Conservation (phyloP, 2,329 filamentous ascomycete species). For the Fusarium burgessii region DNA sequence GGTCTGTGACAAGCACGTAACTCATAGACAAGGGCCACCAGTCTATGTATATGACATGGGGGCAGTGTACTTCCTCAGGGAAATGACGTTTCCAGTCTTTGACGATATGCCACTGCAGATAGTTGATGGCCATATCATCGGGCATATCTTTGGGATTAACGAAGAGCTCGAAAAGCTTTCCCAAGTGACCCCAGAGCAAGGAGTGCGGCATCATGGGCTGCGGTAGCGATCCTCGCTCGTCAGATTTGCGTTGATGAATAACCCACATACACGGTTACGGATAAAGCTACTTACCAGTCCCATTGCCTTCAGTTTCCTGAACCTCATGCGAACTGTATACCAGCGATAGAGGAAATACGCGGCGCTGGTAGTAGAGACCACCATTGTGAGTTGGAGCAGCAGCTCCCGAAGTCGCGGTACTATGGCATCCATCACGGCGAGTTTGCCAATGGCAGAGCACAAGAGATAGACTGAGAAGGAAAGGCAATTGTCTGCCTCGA, state of each 20-base stretch:
- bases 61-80: not conserved
- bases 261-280: not conserved
- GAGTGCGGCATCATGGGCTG: slow-evolving; percentile 1
- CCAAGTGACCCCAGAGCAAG: slow-evolving; percentile 1
- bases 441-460: not conserved
- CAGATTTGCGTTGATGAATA: not conserved
- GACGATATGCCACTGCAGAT: not conserved
- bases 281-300: not conserved
- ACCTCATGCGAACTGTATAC: slow-evolving; percentile 2
- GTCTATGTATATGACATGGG: slow-evolving; percentile 2
- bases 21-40: slow-evolving; percentile 1
- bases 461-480: not conserved
- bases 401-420: not conserved
- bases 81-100: not conserved
- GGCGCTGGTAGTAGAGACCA: not conserved
- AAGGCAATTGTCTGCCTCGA: not conserved
- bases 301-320: slow-evolving; percentile 1
- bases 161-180: not conserved
- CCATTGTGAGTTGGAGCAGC: not conserved
- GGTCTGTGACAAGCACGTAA: slow-evolving; percentile 2
- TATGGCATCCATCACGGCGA: not conserved
- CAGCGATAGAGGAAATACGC: not conserved
- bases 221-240: not conserved
- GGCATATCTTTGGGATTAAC: not conserved
- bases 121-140: slow-evolving; percentile 1